Evolutionary conservation across 371 early-diverging fungal species (phyloP), one percentile per base, ranked within the genome.

Genomic region (Basidiobolus meristosporus): DNA sequence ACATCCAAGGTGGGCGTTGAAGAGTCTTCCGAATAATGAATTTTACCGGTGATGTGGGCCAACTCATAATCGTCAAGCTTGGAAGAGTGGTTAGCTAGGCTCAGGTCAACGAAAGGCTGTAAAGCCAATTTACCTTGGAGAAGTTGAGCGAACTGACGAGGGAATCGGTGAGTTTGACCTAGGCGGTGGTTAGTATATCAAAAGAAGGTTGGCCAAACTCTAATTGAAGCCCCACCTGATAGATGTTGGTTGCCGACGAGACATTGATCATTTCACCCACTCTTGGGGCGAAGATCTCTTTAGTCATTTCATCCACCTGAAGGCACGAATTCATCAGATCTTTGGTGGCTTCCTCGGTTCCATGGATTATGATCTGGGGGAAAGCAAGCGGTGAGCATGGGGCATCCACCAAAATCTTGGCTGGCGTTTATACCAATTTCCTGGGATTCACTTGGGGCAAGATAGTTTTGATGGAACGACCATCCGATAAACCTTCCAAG

Each of bases 401-500:
- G 17, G 31, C 4, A 21, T 39, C 20, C 39, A 41, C 44, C 17
- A 43, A 33, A 21, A 28, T 28, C 17, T 9, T 18, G 2, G 16
- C 11, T 18, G 37, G 36, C 37, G 12, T 16, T 43, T 57, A 43
- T 62, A 84, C 90, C 53, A 93, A 47, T 42, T 88, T 86, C 40
- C 82, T 62, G 19, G 92, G 87, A 10, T 71, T 73, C 30, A 90
- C 65, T 41, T 80, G 82, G 17, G 82, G 70, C 12, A 91, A 52
- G 44, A 93, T 90, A 31, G 77, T 86, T 51, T 72, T 77, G 38
- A 90, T 63, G 1, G 90, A 84, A 39, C 68, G 58, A 40, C 84
- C 87, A 53, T 93, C 93, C 0, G 90, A 68, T 16, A 79, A 65
- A 28, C 96, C 96, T 51, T 90, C 91, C 39, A 91, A 57, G 59